Evolutionary conservation across 139 green algal genomes (phyloP), one percentile per base, ranked within the genome.

Genomic region (Axilococcus clingmanii): DNA sequence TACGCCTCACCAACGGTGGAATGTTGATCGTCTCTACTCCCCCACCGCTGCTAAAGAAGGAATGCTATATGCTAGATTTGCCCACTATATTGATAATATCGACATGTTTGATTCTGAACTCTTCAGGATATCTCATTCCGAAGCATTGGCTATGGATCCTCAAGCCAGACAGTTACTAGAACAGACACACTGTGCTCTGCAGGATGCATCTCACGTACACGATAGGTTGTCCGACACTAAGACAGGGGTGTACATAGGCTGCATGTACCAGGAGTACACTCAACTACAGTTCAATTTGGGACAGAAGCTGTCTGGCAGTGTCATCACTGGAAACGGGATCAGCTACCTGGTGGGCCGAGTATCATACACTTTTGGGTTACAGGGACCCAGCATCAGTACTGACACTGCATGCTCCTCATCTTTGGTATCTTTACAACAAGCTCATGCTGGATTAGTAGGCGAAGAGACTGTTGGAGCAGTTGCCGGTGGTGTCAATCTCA

Each of bases 81-180:
- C 65, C 9, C 71, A 65, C 4, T 94, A 86, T 49, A 56, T 85
- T 40, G 7, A 36, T 0, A 59, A 19, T 11, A 54, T 78, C 0
- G 75, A 80, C 24, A 22, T 43, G 1, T 93, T 89, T 62, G 83
- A 93, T 43, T 45, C 69, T 0, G 40, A 29, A 4, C 54, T 71
- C 0, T 89, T 93, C 58, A 55, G 66, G 2, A 41, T 93, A 40
- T 61, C 61, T 0, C 6, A 36, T 1, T 41, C 47, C 4, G 80
- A 91, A 47, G 76, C 74, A 0, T 9, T 44, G 3, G 54, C 65
- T 17, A 78, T 69, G 30, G 84, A 93, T 59, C 84, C 84, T 3
- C 81, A 91, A 61, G 81, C 93, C 47, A 69, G 85, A 17, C 19
- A 91, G 41, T 50, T 94, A 46, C n/a, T 72, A 36, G 46, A 69